Evolutionary conservation across 2,329 filamentous ascomycete species (phyloP).

Genomic region (Neoascochyta sp.): DNA sequence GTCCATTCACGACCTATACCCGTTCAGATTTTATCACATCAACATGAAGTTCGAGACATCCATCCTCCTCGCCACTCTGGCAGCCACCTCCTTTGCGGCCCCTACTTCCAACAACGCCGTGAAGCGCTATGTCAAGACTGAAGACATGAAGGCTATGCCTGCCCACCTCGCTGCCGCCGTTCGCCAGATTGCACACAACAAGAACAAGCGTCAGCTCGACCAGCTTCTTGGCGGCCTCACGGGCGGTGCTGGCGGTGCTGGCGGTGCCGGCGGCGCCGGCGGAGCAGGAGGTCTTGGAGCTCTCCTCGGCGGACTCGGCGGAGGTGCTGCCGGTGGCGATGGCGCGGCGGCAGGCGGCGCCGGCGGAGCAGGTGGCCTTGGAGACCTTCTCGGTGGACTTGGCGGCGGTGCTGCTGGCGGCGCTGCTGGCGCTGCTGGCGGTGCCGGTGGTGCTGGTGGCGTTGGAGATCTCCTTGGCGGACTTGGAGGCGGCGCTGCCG

Average conservation of each 20-base stretch:
- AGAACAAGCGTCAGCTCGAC: slow-evolving; percentile 28
- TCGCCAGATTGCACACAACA: slow-evolving; percentile 19
- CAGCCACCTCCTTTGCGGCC: slow-evolving; percentile 23
- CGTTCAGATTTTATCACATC: slow-evolving; percentile 3
- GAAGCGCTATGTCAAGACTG: slow-evolving; percentile 25
- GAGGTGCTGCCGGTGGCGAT: slow-evolving; percentile 3
- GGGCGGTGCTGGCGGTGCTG: slow-evolving; percentile 10
- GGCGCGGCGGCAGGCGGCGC: slow-evolving; percentile 1
- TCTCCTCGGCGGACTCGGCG: slow-evolving; percentile 1
- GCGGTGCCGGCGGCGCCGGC: slow-evolving; percentile 10
- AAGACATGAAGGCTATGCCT: slow-evolving; percentile 16
- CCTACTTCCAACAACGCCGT: slow-evolving; percentile 17
- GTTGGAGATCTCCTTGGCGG: slow-evolving; percentile 1
- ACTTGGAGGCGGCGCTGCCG: too few relatives aligned
- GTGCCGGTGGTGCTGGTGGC: slow-evolving; percentile 5
- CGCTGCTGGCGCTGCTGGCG: slow-evolving; percentile 4
- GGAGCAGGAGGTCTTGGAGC: slow-evolving; percentile 3
- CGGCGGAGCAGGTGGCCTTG: slow-evolving; percentile 8
- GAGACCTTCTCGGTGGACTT: slow-evolving; percentile 9
- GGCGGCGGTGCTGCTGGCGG: slow-evolving; percentile 5
- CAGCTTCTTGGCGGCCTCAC: slow-evolving; percentile 18
- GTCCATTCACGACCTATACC: slow-evolving; percentile 7
- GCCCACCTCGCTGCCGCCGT: slow-evolving; percentile 22
- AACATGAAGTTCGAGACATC: slow-evolving; percentile 32
- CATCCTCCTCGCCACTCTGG: slow-evolving; percentile 25